phyloP scores from a whole-genome alignment of 2,329 filamentous ascomycete genomes.

The Hypoxylon sp. region DNA sequence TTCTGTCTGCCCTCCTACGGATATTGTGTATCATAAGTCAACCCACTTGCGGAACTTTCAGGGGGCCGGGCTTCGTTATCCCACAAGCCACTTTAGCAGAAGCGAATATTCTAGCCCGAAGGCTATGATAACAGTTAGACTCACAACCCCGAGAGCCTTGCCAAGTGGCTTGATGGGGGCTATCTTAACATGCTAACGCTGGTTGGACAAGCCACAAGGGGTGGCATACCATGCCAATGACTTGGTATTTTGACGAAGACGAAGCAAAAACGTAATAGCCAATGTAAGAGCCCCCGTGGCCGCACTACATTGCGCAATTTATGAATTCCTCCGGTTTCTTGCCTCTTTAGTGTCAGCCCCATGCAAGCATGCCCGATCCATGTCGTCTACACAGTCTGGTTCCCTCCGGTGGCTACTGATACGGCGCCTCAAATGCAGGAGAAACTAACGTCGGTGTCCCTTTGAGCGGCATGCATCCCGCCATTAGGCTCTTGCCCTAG shows the following conservation, averaged over 20 bases:
- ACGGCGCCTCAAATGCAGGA: not conserved
- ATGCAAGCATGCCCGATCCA: constrained; percentile 16
- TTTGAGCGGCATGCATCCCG: not conserved
- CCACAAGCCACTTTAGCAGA: not conserved
- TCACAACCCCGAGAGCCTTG: not conserved
- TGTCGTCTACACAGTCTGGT: not conserved
- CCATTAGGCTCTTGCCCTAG: not conserved
- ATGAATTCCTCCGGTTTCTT: not conserved
- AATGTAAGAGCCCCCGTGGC: not conserved
- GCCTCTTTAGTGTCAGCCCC: constrained; percentile 5
- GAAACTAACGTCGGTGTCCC: constrained; percentile 1
- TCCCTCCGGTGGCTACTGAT: not conserved
- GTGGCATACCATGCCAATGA: not conserved
- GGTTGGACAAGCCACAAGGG: constrained; percentile 7
- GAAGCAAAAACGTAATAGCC: not conserved
- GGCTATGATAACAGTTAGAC: not conserved
- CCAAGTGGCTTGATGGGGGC: constrained; percentile 3
- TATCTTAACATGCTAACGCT: not conserved
- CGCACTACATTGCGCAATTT: constrained; percentile 2
- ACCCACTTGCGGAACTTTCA: not conserved
- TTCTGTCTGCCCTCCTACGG: not conserved
- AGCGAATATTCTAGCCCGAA: not conserved
- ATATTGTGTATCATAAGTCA: not conserved
- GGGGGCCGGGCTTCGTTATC: not conserved
- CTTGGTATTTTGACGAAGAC: not conserved